These are phyloP conservation scores for Penicillium oxalicum DNA, from an alignment of 2,329 filamentous ascomycete species.

Conservation along the genomic window DNA sequence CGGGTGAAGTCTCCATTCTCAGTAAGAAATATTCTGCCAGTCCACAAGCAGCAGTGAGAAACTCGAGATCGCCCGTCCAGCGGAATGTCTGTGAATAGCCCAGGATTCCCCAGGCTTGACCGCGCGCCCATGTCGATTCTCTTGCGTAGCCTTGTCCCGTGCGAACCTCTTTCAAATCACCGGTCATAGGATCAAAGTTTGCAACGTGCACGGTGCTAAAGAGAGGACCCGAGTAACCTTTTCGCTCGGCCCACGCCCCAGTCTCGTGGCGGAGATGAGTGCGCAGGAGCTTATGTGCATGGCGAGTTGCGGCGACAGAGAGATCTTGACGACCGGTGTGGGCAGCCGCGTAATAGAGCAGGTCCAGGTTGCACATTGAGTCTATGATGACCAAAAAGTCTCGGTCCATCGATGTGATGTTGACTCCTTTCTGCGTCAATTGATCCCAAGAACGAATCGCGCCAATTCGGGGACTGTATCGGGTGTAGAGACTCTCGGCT, in stretches of 20 bases:
- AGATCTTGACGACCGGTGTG: slow-evolving; percentile 20
- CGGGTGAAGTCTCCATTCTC: not conserved
- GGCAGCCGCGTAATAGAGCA: slow-evolving; percentile 35
- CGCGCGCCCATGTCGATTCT: slow-evolving; percentile 10
- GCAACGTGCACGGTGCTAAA: slow-evolving; percentile 19
- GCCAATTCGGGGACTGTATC: slow-evolving; percentile 31
- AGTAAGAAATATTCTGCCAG: slow-evolving; percentile 7
- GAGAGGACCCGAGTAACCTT: slow-evolving; percentile 2
- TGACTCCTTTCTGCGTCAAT: slow-evolving; percentile 10
- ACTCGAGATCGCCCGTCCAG: slow-evolving; percentile 5
- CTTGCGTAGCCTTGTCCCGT: slow-evolving; percentile 20
- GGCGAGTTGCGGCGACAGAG: slow-evolving; percentile 34
- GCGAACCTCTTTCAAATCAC: slow-evolving; percentile 11
- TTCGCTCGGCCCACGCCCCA: slow-evolving; percentile 13
- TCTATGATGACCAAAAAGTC: slow-evolving; percentile 42
- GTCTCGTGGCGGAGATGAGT: slow-evolving; percentile 26
- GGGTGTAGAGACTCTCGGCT: slow-evolving; percentile 27
- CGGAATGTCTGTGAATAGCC: slow-evolving; percentile 10
- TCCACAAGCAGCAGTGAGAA: slow-evolving; percentile 8
- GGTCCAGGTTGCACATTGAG: slow-evolving; percentile 39
- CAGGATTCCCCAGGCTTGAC: slow-evolving; percentile 9
- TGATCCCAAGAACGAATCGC: slow-evolving; percentile 34
- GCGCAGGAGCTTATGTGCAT: slow-evolving; percentile 33
- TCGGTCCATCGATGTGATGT: slow-evolving; percentile 29
- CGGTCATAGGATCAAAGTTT: slow-evolving; percentile 17